A percentile compares a stretch with the other conserved stretches of the same genome.
Conservation (phyloP, 345 rosid species). For the Eucalyptus erythrocorys region DNA sequence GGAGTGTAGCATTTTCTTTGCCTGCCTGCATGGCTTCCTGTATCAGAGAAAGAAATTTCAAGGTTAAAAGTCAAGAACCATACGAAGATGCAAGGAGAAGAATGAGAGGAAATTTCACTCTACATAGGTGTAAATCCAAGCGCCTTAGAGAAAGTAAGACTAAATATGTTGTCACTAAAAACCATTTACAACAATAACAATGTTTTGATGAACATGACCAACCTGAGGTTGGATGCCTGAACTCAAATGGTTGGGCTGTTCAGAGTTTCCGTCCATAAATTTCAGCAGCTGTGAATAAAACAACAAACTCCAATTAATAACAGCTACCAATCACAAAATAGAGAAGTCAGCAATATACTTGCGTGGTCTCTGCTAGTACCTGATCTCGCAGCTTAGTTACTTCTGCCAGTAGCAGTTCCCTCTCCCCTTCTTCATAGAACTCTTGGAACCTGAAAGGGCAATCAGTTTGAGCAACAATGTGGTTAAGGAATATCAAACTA, state of each 20-base stretch:
- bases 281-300: conserved; percentile 43
- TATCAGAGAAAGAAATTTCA: neutral
- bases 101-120: neutral
- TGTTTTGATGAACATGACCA: conserved; percentile 2
- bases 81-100: neutral
- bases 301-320: neutral
- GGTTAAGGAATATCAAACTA: neutral
- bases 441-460: conserved; percentile 65
- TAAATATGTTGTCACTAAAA: neutral
- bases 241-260: conserved; percentile 18
- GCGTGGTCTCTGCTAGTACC: conserved; percentile 24
- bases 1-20: conserved; percentile 43
- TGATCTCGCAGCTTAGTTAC: conserved; percentile 58
- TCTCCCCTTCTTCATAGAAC: conserved; percentile 94
- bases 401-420: conserved; percentile 69
- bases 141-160: neutral
- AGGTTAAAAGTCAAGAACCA: neutral
- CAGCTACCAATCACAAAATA: neutral
- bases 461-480: neutral
- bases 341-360: neutral
- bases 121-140: neutral
- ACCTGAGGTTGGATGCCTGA: conserved; percentile 39
- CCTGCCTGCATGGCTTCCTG: conserved; percentile 31
- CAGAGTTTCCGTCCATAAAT: conserved; percentile 39
- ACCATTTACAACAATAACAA: neutral